Conservation (phyloP, 371 early-diverging fungal species). For the Mucor circinelloides region DNA sequence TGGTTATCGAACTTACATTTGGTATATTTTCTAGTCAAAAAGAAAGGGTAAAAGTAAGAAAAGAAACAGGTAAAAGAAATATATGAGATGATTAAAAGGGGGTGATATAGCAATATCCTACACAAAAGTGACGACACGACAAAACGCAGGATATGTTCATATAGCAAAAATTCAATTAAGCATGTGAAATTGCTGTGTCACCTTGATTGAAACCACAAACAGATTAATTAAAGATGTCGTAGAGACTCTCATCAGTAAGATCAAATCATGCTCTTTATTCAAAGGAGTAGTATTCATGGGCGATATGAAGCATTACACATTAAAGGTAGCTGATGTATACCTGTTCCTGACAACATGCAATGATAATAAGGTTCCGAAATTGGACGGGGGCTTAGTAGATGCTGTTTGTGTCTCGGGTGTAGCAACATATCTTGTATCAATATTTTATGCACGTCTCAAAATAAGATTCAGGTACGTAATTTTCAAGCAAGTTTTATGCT, state of each 20-base stretch:
- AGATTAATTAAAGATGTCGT: background rate
- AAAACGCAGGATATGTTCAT: background rate
- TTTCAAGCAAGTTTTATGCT: background rate
- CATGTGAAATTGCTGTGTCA: slow-evolving; percentile 1
- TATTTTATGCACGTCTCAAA: background rate
- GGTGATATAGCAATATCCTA: background rate
- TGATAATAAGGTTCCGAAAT: background rate
- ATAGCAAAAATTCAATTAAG: background rate
- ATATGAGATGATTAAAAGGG: background rate
- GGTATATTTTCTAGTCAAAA: background rate
- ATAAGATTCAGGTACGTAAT: background rate
- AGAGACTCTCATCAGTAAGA: no score
- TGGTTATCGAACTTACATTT: background rate
- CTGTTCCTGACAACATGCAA: background rate
- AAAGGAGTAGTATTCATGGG: background rate
- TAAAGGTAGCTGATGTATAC: background rate
- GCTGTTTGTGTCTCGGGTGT: background rate
- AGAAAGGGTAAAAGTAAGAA: background rate
- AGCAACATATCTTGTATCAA: background rate
- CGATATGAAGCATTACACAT: background rate
- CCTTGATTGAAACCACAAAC: background rate
- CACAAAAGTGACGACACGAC: background rate
- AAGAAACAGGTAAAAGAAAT: background rate
- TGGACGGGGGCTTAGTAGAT: background rate
- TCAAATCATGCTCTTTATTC: no score